A percentile compares a stretch with the other conserved stretches of the same genome.
Conservation (phyloP, 805 yeast species). For the Novakomyces olei region DNA sequence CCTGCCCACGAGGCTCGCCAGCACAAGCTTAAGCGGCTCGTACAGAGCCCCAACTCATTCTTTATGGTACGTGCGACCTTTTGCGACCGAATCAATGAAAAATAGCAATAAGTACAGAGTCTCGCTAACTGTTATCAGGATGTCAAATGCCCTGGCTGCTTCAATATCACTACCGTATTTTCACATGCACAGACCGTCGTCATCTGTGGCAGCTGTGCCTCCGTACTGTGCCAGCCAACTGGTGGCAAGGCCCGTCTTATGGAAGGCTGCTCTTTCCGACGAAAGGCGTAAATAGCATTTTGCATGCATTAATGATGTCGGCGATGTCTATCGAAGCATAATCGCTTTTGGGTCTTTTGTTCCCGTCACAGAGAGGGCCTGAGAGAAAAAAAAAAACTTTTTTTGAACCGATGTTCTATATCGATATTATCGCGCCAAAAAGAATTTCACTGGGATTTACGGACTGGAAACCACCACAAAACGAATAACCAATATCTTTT, state of each 20-base stretch:
- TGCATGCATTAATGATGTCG: no score
- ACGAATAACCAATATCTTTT: no score
- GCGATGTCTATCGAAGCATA: no score
- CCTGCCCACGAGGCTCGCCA: slow-evolving; percentile 90
- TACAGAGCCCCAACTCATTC: slow-evolving; percentile 94
- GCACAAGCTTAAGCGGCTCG: slow-evolving; percentile 94
- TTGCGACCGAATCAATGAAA: background rate
- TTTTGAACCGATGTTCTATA: no score
- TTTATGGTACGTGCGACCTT: slow-evolving; percentile 39
- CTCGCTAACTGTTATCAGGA: slow-evolving; percentile 21
- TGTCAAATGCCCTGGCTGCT: slow-evolving; percentile 98
- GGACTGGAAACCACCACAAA: no score
- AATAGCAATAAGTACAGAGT: background rate
- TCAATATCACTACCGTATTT: slow-evolving; percentile 96
- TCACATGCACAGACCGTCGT: slow-evolving; percentile 99
- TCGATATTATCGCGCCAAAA: no score
- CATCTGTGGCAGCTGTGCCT: slow-evolving; percentile 95
- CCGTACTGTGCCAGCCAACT: slow-evolving; percentile 95
- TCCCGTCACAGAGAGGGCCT: no score
- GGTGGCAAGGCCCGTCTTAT: slow-evolving; percentile 99
- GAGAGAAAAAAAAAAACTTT: no score
- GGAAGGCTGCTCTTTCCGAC: slow-evolving; percentile 99
- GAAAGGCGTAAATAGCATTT: slow-evolving; percentile 47
- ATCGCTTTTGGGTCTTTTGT: no score
- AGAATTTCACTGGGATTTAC: no score